Evolutionary conservation across 2,329 filamentous ascomycete species (phyloP).

Genomic region (Dothiorella sarmentorum): DNA sequence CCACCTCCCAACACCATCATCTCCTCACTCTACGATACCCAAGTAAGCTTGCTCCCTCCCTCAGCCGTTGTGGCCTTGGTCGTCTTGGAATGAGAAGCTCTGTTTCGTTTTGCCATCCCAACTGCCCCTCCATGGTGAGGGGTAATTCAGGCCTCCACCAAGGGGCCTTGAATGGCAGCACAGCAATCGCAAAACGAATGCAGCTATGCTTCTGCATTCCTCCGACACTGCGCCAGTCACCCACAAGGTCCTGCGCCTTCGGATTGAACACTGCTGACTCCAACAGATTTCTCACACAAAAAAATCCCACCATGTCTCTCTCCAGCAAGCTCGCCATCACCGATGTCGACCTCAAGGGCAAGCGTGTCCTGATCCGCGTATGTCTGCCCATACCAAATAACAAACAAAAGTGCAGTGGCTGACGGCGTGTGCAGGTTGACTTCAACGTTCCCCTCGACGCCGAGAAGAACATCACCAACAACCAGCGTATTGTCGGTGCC

Average conservation of each 20-base stretch:
- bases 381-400: slow-evolving; percentile 37
- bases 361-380: slow-evolving; percentile 96
- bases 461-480: slow-evolving; percentile 94
- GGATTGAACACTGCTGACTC: background rate
- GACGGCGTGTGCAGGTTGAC: slow-evolving; percentile 68
- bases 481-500: slow-evolving; percentile 95
- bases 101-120: background rate
- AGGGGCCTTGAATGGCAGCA: background rate
- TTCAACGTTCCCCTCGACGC: slow-evolving; percentile 98
- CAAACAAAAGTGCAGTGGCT: background rate
- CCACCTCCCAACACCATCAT: slow-evolving; percentile 10
- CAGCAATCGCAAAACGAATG: background rate
- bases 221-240: background rate
- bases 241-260: background rate
- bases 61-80: background rate
- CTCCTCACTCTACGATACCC: background rate
- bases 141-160: background rate
- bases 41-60: background rate
- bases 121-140: slow-evolving; percentile 12
- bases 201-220: background rate
- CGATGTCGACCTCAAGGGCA: slow-evolving; percentile 95
- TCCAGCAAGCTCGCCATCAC: slow-evolving; percentile 96
- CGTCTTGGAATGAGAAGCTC: background rate
- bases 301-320: slow-evolving; percentile 73
- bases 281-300: background rate